A percentile compares a stretch with the other conserved stretches of the same genome.
Conservation (phyloP, 768 basidiomycete genomes). For the Aureoboletus auriporus region DNA sequence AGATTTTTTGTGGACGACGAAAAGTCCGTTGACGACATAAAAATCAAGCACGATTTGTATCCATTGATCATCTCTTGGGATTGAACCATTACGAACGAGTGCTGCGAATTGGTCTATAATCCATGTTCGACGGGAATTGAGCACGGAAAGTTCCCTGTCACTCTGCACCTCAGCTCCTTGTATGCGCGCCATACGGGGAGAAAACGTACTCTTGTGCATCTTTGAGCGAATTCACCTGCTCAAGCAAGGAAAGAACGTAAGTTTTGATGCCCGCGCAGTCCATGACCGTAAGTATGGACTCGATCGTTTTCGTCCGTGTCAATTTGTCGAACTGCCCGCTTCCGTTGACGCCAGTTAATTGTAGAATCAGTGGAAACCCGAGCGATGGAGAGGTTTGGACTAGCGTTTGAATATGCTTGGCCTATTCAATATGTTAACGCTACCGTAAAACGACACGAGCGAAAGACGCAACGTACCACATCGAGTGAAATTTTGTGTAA, state of each 20-base stretch:
- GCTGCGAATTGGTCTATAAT: conserved; percentile 79
- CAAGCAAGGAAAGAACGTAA: conserved; percentile 71
- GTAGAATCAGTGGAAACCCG: conserved; percentile 81
- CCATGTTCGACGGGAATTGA: conserved; percentile 69
- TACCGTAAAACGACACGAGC: neutral
- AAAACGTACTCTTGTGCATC: conserved; percentile 37
- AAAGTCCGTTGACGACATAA: conserved; percentile 78
- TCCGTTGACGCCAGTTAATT: conserved; percentile 80
- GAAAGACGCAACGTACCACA: conserved; percentile 49
- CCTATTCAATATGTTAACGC: conserved; percentile 39
- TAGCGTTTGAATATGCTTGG: conserved; percentile 67
- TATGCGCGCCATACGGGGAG: conserved; percentile 1
- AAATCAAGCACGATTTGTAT: conserved; percentile 74
- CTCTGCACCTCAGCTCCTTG: conserved; percentile 11
- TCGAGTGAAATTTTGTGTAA: conserved; percentile 85
- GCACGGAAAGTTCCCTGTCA: conserved; percentile 40
- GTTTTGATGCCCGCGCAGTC: conserved; percentile 67
- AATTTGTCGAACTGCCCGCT: conserved; percentile 87
- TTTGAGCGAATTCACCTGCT: conserved; percentile 52
- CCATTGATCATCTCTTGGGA: conserved; percentile 81
- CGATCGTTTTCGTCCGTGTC: conserved; percentile 90
- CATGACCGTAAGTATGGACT: conserved; percentile 74
- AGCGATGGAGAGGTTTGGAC: conserved; percentile 73
- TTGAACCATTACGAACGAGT: conserved; percentile 72
- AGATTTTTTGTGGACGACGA: conserved; percentile 67